Evolutionary conservation across 2,329 filamentous ascomycete genomes (phyloP), one percentile per base, ranked within the genome.

Genomic region (Cylindrodendrum hubeiense): DNA sequence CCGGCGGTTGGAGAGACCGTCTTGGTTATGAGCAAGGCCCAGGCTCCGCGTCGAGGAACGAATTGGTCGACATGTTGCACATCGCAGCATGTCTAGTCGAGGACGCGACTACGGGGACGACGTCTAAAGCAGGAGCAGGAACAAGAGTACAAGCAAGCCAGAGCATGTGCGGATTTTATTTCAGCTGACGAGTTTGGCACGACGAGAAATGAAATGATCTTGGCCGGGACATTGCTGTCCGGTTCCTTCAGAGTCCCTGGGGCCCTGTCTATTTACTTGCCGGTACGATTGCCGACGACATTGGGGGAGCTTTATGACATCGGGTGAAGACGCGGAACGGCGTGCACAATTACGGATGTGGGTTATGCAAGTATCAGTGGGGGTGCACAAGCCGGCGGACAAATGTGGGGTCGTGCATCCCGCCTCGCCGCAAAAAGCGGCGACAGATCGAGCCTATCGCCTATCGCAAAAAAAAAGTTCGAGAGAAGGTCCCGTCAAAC

Each of bases 401-500:
- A 21, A 30, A 41, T 51, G 46, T 59, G 56, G 56, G 56, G 55
- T 50, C 46, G 22, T n/a, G 34, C 13, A 17, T 21, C 26, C 15
- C 26, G 22, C 22, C 28, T 52, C 24, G 51, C 17, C 28, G n/a
- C 12, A 56, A 62, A 62, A 56, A 55, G 51, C 52, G 43, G 59
- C 58, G 39, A 34, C 51, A 4, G 37, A 26, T 33, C 37, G 34
- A 33, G 49, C 49, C 37, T 64, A 41, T 44, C 54, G 19, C 70
- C 68, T 73, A 72, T 73, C 71, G 63, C 55, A 64, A 68, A 73
- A 73, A 73, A 73, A 73, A 73, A 51, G 67, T 73, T 72, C 65
- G 53, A 39, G 58, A 37, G 44, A 26, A 30, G 39, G 47, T 33
- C 47, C 28, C 28, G n/a, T 59, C 26, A 50, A 62, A 52, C 55